Percentiles rank a stretch among this genome's conserved stretches.
Conservation (phyloP, 2,329 filamentous ascomycete genomes). For the Mollisia scopiformis region DNA sequence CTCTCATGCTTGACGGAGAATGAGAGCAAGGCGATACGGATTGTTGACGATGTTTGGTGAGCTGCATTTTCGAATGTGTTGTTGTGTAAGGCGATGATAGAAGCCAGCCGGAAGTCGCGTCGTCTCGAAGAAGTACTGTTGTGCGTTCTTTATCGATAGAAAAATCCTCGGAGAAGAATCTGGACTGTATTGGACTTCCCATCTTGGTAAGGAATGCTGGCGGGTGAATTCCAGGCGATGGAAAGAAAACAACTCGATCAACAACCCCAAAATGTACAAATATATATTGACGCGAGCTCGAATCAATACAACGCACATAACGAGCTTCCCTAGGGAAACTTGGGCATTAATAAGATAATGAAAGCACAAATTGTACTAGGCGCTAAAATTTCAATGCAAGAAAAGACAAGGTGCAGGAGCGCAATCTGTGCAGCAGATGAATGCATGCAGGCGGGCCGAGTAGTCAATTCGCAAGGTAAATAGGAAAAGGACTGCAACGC, state of each 20-base stretch:
- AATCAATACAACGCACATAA: neutral
- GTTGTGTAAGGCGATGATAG: slow-evolving; percentile 8
- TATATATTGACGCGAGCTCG: neutral
- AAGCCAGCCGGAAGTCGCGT: slow-evolving; percentile 4
- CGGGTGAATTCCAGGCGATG: neutral
- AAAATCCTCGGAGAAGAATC: slow-evolving; percentile 1
- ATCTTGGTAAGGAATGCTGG: slow-evolving; percentile 7
- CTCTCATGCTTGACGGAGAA: neutral
- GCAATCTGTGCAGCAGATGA: no score
- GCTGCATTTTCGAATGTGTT: slow-evolving; percentile 11
- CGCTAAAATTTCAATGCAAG: neutral
- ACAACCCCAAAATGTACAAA: neutral
- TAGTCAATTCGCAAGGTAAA: neutral
- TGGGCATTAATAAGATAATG: neutral
- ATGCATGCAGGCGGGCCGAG: neutral
- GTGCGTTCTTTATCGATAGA: slow-evolving; percentile 2
- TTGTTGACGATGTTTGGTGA: neutral
- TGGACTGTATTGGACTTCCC: neutral
- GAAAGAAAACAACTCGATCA: neutral
- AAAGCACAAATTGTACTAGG: neutral
- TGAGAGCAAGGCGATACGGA: neutral
- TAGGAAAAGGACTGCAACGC: neutral
- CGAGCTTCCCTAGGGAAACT: neutral
- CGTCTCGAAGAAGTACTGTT: slow-evolving; percentile 4
- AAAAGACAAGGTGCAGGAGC: neutral